phyloP scores from a whole-genome alignment of 2,329 filamentous ascomycete species.

The Pseudogymnoascus sp. region DNA sequence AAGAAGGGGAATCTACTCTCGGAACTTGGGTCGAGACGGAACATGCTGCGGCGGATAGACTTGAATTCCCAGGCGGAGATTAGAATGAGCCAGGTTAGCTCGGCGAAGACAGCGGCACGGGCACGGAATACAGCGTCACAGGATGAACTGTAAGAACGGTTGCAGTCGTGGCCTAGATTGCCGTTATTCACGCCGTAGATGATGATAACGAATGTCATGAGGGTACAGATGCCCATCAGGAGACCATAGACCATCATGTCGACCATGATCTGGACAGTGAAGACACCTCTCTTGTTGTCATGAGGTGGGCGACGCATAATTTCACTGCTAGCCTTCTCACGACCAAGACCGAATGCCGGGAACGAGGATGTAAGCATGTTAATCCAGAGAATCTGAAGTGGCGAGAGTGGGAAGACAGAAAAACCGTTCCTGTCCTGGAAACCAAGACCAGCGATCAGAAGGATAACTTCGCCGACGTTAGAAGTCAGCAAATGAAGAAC shows the following conservation, averaged over 20 bases:
- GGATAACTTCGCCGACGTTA: constrained; percentile 50
- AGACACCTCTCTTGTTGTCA: constrained; percentile 40
- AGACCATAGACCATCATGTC: constrained; percentile 48
- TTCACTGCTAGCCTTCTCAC: constrained; percentile 46
- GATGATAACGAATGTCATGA: constrained; percentile 44
- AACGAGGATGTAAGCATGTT: constrained; percentile 56
- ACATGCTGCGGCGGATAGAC: constrained; percentile 46
- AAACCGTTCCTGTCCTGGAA: constrained; percentile 46
- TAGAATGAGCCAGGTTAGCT: constrained; percentile 48
- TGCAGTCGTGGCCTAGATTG: constrained; percentile 48
- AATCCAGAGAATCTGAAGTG: constrained; percentile 55
- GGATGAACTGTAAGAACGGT: constrained; percentile 38
- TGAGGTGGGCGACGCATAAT: constrained; percentile 49
- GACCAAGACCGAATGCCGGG: constrained; percentile 52
- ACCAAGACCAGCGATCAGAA: constrained; percentile 48
- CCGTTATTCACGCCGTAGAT: constrained; percentile 43
- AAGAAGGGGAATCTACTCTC: constrained; percentile 32
- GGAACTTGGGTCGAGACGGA: constrained; percentile 43
- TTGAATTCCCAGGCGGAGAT: constrained; percentile 56
- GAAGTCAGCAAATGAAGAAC: constrained; percentile 47
- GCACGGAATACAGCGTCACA: constrained; percentile 49
- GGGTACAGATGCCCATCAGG: constrained; percentile 41
- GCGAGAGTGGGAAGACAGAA: constrained; percentile 51
- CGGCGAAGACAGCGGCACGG: constrained; percentile 48
- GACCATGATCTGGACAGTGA: constrained; percentile 43